Conservation (phyloP, 2,329 filamentous ascomycete genomes). For the Triangularia setosa region DNA sequence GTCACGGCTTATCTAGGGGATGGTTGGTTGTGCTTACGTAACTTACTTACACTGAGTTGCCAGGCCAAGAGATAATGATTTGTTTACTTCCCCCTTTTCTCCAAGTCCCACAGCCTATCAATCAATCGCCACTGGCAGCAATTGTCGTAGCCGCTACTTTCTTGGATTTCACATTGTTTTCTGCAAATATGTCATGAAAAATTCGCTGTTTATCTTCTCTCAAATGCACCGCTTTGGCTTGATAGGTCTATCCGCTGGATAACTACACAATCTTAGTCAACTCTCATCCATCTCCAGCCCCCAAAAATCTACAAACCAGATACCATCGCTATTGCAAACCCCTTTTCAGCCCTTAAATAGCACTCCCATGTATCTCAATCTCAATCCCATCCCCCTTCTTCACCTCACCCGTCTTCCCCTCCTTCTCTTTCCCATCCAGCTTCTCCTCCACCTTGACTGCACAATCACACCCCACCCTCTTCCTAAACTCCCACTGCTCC, state of each 20-base stretch:
- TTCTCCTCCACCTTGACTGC: not conserved
- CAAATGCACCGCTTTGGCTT: too few relatives aligned
- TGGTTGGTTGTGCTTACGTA: too few relatives aligned
- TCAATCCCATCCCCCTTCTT: not conserved
- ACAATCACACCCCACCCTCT: slow-evolving; percentile 63
- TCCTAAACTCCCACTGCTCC: slow-evolving; percentile 54
- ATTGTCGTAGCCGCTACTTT: too few relatives aligned
- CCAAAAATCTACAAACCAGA: not conserved
- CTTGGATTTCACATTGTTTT: too few relatives aligned
- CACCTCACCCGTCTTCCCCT: not conserved
- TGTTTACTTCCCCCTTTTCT: too few relatives aligned
- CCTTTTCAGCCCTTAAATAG: not conserved
- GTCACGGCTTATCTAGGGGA: too few relatives aligned
- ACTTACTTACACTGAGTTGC: too few relatives aligned
- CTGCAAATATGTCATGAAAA: not conserved
- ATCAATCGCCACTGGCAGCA: too few relatives aligned
- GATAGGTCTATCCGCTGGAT: too few relatives aligned
- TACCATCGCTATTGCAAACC: not conserved
- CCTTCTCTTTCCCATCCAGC: not conserved
- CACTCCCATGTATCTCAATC: not conserved
- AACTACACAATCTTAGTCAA: not conserved
- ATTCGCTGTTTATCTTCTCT: not conserved
- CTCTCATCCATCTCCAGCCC: not conserved
- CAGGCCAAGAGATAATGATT: too few relatives aligned
- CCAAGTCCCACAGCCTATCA: too few relatives aligned